Evolutionary conservation across 441 rosid genomes (phyloP), one percentile per base, ranked within the genome.

Genomic region (Populus trichocarpa): DNA sequence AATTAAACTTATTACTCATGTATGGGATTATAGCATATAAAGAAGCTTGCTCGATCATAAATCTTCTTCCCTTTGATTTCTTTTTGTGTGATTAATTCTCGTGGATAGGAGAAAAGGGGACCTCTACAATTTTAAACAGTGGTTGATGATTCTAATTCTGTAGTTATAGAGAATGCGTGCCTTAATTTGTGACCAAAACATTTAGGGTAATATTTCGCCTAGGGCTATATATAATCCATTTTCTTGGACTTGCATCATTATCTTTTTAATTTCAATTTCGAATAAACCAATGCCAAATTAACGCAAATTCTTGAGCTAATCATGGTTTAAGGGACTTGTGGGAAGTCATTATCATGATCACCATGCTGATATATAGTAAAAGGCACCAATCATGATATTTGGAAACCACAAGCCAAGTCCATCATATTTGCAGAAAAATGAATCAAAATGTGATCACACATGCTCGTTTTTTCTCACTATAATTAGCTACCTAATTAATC

Each of bases 101-200:
- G 25, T 25, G 25, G 25, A 25, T 25, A 25, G 25, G 25, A 25
- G 25, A 25, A 25, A 25, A 25, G 25, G 25, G 25, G 92, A 91
- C 75, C 91, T 88, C 85, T 85, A 85, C 70, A 81, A 78, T 69
- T 88, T 93, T 0, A 85, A 89, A 73, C 16, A 1, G 65, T 86
- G 32, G 78, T 14, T 4, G 84, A 89, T 57, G 94, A 82, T 64
- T 94, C 97, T 25, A 25, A 25, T 25, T 25, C 1, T 25, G 25
- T 25, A 16, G 79, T 94, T 69, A 70, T 93, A 85, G 95, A 25
- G 25, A 25, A 25, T 25, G 25, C 25, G 25, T 25, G 25, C 25
- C 25, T 25, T 25, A 25, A 25, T 25, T 25, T 25, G 25, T 25
- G 25, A 25, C 25, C 25, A 25, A 25, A 25, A 25, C 25, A 25